Percentiles rank a stretch among this genome's conserved stretches.
These are phyloP conservation scores for Phaffia tasmanica DNA, from an alignment of 768 basidiomycete genomes.

Conservation along the genomic window DNA sequence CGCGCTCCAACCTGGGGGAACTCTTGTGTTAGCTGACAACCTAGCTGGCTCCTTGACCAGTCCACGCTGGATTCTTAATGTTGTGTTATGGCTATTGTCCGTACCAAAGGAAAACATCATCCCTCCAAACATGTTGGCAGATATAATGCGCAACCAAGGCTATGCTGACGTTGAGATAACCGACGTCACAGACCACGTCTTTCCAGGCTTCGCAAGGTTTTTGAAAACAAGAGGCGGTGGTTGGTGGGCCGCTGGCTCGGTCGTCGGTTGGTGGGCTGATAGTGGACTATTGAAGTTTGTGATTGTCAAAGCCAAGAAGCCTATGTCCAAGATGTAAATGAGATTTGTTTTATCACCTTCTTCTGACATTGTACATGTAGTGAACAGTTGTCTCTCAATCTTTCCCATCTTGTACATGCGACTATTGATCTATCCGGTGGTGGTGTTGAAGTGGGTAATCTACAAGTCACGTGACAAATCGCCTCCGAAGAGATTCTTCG, in stretches of 20 bases:
- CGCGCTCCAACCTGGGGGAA: conserved; percentile 46
- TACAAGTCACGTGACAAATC: too few relatives aligned
- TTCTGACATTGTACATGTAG: too few relatives aligned
- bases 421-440: too few relatives aligned
- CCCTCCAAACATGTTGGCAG: conserved; percentile 43
- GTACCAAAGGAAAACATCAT: conserved; percentile 49
- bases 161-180: conserved; percentile 48
- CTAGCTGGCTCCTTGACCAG: conserved; percentile 39
- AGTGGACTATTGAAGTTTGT: conserved; percentile 46
- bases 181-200: conserved; percentile 51
- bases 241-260: conserved; percentile 44
- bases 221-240: conserved; percentile 40
- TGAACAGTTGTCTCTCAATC: too few relatives aligned
- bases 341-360: too few relatives aligned
- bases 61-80: background rate
- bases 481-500: too few relatives aligned
- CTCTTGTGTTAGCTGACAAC: conserved; percentile 54
- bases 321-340: background rate
- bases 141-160: conserved; percentile 45
- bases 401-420: too few relatives aligned
- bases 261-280: conserved; percentile 39
- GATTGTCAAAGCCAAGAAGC: conserved; percentile 37
- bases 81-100: conserved; percentile 12
- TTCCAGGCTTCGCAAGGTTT: conserved; percentile 50
- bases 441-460: too few relatives aligned